Evolutionary conservation across 2,329 filamentous ascomycete species (phyloP).

Genomic region (Neonectria punicea): DNA sequence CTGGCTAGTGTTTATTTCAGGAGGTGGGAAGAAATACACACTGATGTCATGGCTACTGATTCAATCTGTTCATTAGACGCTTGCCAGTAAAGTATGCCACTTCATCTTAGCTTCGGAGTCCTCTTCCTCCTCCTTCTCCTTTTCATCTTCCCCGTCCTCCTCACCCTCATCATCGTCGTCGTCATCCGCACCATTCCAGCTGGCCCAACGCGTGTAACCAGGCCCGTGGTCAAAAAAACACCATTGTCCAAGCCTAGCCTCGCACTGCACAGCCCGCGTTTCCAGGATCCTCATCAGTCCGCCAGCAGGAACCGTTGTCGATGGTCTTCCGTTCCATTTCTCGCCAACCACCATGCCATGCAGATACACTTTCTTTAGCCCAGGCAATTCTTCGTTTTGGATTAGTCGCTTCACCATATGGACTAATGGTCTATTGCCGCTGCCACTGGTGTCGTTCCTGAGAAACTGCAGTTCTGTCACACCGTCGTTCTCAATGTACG

Average conservation of each 20-base stretch:
- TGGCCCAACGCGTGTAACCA: not conserved
- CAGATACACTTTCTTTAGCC: conserved; percentile 14
- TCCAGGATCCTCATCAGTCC: conserved; percentile 11
- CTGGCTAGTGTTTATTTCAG: no score
- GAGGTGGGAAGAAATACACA: no score
- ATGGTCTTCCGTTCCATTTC: rapidly evolving
- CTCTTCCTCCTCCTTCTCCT: not conserved
- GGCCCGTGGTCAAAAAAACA: conserved; percentile 18
- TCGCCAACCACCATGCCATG: conserved; percentile 3
- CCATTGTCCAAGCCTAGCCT: conserved; percentile 28
- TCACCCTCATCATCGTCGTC: not conserved
- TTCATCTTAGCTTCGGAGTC: no score
- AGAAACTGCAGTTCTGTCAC: not conserved
- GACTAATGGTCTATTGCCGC: not conserved
- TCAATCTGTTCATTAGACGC: no score
- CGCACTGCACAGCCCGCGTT: not conserved
- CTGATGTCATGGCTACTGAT: no score
- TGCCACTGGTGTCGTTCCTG: not conserved
- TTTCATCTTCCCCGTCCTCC: not conserved
- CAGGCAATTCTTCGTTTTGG: not conserved
- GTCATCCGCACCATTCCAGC: not conserved
- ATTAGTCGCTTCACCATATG: not conserved
- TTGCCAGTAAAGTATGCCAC: no score
- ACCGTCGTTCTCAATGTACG: not conserved
- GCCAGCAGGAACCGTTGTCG: not conserved